Percentiles rank a stretch among this genome's conserved stretches.
Evolutionary conservation across 176 grass and related monocot genomes (phyloP).

Genomic region (Triticum urartu): DNA sequence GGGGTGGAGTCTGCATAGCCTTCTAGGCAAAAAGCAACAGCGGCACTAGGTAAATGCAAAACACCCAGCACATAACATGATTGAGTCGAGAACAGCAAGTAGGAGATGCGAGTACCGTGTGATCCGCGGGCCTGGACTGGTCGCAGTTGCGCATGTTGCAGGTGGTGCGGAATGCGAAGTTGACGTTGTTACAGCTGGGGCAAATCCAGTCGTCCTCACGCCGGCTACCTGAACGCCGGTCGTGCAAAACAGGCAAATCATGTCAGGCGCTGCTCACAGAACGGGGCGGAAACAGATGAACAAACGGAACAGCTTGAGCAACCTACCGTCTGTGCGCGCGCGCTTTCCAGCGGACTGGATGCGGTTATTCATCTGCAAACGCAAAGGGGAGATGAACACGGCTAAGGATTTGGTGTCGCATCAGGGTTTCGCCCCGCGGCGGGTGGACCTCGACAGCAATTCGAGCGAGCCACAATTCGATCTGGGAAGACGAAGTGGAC

Average conservation of each 20-base stretch:
- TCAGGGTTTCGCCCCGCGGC: background rate
- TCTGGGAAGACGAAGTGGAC: background rate
- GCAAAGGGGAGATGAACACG: background rate
- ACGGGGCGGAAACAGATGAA: background rate
- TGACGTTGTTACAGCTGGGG: slow-evolving; percentile 79
- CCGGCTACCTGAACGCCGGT: slow-evolving; percentile 40
- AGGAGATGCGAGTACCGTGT: slow-evolving; percentile 36
- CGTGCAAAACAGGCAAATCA: background rate
- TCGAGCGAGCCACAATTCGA: background rate
- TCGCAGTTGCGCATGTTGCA: slow-evolving; percentile 93
- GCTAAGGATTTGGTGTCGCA: background rate
- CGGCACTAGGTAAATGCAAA: slow-evolving; percentile 37
- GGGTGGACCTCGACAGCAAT: background rate
- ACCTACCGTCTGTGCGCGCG: slow-evolving; percentile 79
- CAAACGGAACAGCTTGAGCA: background rate
- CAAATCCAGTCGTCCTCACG: slow-evolving; percentile 91
- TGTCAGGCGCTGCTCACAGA: background rate
- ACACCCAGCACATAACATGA: background rate
- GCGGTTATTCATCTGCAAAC: slow-evolving; percentile 65
- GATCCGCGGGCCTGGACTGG: slow-evolving; percentile 66
- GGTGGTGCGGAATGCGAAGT: slow-evolving; percentile 87
- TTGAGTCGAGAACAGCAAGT: background rate
- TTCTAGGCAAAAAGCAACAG: slow-evolving; percentile 41
- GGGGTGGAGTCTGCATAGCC: slow-evolving; percentile 54
- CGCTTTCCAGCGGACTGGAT: slow-evolving; percentile 76